Base-by-base conservation (phyloP, 1,284 basidiomycete genomes). In the Mycena sp. region DNA sequence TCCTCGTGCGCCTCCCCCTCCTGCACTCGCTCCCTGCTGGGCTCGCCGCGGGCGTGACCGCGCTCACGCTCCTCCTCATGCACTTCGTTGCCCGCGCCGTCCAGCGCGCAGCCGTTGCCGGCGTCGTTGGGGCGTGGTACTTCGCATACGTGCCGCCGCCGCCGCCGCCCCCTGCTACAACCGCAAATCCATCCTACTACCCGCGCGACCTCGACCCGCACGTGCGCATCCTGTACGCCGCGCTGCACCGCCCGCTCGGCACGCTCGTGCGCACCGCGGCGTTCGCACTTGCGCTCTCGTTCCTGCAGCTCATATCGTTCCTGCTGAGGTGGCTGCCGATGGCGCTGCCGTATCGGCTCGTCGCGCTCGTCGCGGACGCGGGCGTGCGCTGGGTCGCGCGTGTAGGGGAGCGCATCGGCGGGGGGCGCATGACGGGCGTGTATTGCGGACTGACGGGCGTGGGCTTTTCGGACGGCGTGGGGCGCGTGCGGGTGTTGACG, bases 101-200 rank as follows among this genome's bases (percentile, higher is more conserved):
- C 0, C 79, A 95, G 55, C 82, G 94, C 6, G 93, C 92, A 41
- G 88, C 90, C 0, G 89, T 91, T 48, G 90, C 94, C 0, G 91
- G 89, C 26, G 93, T 96, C 1, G 87, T 98, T 38, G 96, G 94
- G 1, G 89, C 92, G 41, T 98, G 95, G 95, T 98, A 97, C 74
- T 97, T 95, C 72, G 85, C 91, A 48, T 37, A 58, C 9, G 32
- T 35, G 32, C 32, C 32, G 32, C 32, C 32, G 9, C 14, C 32
- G 14, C 14, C 32, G 32, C 14, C 32, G 14, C 14, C 32, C 7
- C 14, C 32, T 7, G 7, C 32, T 35, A 35, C 32, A 7, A 11
- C 19, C 25, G 9, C 41, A n/a, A n/a, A n/a, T n/a, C n/a, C n/a
- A n/a, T 25, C 26, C 26, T 23, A 50, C n/a, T 7, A 19, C 38